Percentiles rank a stretch among this genome's conserved stretches.
These are phyloP conservation scores for Ogataea trehaloabstinens DNA, from an alignment of 805 yeast species.

Conservation along the genomic window DNA sequence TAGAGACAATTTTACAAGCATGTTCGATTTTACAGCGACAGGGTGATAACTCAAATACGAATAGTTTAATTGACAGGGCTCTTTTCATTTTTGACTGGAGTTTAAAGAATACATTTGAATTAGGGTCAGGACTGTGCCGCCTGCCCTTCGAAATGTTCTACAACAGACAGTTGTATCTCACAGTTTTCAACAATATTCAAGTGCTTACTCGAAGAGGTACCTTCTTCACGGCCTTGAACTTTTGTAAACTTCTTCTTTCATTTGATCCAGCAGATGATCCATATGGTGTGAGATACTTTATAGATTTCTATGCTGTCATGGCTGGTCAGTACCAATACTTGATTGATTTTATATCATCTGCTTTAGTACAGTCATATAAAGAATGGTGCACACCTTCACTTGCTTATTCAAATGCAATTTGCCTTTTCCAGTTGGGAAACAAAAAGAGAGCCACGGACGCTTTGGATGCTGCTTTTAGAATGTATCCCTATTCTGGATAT, in stretches of 20 bases:
- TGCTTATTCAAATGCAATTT: slow-evolving; percentile 62
- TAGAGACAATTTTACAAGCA: slow-evolving; percentile 74
- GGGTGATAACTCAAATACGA: slow-evolving; percentile 71
- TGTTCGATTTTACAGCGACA: slow-evolving; percentile 72
- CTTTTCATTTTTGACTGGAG: slow-evolving; percentile 78
- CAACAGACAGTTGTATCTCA: slow-evolving; percentile 74
- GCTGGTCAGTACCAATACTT: slow-evolving; percentile 64
- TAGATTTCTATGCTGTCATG: slow-evolving; percentile 73
- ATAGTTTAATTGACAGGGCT: slow-evolving; percentile 73
- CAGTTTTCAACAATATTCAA: slow-evolving; percentile 68
- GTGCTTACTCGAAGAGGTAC: slow-evolving; percentile 77
- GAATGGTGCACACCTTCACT: slow-evolving; percentile 76
- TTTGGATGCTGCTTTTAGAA: slow-evolving; percentile 48
- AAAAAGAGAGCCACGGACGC: slow-evolving; percentile 44
- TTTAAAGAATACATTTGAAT: slow-evolving; percentile 55
- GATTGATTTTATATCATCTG: slow-evolving; percentile 53
- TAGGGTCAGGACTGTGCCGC: slow-evolving; percentile 58
- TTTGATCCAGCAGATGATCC: slow-evolving; percentile 79
- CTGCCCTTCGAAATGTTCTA: slow-evolving; percentile 73
- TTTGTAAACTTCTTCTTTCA: slow-evolving; percentile 67
- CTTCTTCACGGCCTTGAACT: slow-evolving; percentile 70
- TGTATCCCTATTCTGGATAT: slow-evolving; percentile 58
- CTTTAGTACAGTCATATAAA: slow-evolving; percentile 53
- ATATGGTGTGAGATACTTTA: slow-evolving; percentile 75
- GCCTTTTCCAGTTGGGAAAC: slow-evolving; percentile 45